Percentiles rank a stretch among this genome's conserved stretches.
Conservation (phyloP, 805 yeast species). For the Wickerhamomyces queroliae region DNA sequence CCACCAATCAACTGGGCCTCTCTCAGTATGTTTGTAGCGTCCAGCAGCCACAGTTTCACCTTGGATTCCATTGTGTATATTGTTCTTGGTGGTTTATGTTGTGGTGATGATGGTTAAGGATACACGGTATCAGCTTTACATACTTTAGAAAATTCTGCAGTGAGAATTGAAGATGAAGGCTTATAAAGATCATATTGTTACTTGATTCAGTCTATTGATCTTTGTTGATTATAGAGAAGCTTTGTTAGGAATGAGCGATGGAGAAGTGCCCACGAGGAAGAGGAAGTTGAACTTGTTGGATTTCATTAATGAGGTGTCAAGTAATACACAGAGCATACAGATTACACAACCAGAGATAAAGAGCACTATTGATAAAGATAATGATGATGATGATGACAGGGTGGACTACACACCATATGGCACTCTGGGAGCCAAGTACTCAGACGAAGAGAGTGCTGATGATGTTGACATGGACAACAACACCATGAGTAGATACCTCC, state of each 20-base stretch:
- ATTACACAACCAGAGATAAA: background rate
- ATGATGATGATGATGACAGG: slow-evolving; percentile 4
- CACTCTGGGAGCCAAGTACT: background rate
- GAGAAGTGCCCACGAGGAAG: background rate
- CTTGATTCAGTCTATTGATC: too few relatives aligned
- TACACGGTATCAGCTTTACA: too few relatives aligned
- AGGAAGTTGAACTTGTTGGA: slow-evolving; percentile 5
- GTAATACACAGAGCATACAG: too few relatives aligned
- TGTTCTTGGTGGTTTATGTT: too few relatives aligned
- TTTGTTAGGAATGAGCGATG: background rate
- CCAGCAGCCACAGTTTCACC: slow-evolving; percentile 31
- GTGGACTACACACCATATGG: background rate
- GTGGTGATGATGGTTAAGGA: too few relatives aligned
- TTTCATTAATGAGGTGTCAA: slow-evolving; percentile 9
- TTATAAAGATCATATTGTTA: too few relatives aligned
- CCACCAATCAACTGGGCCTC: slow-evolving; percentile 46
- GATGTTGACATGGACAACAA: too few relatives aligned
- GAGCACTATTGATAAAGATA: background rate
- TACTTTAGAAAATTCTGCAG: too few relatives aligned
- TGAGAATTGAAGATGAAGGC: too few relatives aligned
- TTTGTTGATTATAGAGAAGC: too few relatives aligned
- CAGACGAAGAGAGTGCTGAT: slow-evolving; percentile 18
- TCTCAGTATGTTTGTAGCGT: slow-evolving; percentile 41
- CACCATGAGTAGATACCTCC: too few relatives aligned
- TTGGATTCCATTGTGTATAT: slow-evolving; percentile 4